Evolutionary conservation across 192 early-diverging fungal species (phyloP).

Genomic region (Radiomyces spectabilis): DNA sequence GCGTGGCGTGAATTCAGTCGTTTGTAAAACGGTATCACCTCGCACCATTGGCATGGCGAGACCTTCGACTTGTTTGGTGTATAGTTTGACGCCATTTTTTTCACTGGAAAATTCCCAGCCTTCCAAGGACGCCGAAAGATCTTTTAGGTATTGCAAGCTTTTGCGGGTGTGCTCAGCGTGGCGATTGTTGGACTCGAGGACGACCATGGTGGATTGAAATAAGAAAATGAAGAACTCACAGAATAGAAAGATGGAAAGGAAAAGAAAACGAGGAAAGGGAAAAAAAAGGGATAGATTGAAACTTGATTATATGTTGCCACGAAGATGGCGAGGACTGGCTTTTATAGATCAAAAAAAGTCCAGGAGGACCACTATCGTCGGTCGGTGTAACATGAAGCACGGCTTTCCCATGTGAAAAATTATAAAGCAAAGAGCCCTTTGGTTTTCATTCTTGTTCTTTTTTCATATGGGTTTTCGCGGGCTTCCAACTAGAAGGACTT

Average conservation of each 20-base stretch:
- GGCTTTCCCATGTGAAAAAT: background rate
- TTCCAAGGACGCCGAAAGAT: constrained; percentile 27
- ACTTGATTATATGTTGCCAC: background rate
- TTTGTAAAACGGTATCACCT: constrained; percentile 36
- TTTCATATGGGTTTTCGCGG: too few species aligned
- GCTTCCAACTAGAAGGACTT: too few species aligned
- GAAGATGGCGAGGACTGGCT: background rate
- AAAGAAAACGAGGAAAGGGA: background rate
- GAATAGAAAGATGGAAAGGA: background rate
- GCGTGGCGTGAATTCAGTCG: constrained; percentile 31
- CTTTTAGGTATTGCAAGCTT: constrained; percentile 32
- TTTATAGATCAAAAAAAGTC: background rate
- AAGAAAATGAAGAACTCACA: too few species aligned
- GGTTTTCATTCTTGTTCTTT: too few species aligned
- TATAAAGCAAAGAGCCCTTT: background rate
- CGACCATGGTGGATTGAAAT: constrained; percentile 13
- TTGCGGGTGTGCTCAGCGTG: constrained; percentile 27
- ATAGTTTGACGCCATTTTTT: constrained; percentile 37
- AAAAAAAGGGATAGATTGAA: background rate
- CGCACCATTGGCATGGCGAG: constrained; percentile 38
- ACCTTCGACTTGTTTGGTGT: constrained; percentile 30
- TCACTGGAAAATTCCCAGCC: constrained; percentile 44
- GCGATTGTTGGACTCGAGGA: constrained; percentile 23
- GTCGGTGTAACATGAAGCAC: too few species aligned
- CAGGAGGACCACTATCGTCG: background rate